Evolutionary conservation across 1,284 basidiomycete genomes (phyloP).

Genomic region (Leccinum pachyderme): DNA sequence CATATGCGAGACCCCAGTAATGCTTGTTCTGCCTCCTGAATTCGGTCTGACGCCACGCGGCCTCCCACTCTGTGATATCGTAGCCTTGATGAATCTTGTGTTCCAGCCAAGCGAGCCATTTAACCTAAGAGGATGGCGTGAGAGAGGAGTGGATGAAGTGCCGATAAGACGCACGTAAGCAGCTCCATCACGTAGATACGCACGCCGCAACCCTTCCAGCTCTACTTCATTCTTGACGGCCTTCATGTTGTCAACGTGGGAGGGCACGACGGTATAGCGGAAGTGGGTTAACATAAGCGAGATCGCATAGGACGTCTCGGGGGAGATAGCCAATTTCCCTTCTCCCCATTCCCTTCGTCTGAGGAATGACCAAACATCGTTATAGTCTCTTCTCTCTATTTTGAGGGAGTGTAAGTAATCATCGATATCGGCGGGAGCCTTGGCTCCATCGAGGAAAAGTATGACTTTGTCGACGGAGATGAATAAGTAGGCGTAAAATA

Average conservation of each 20-base stretch:
- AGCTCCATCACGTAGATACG: slow-evolving; percentile 89
- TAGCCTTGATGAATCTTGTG: slow-evolving; percentile 73
- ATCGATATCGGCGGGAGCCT: slow-evolving; percentile 52
- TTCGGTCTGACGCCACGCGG: slow-evolving; percentile 79
- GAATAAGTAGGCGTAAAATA: slow-evolving; percentile 84
- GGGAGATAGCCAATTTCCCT: slow-evolving; percentile 70
- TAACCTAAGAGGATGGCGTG: slow-evolving; percentile 41
- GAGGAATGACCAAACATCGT: slow-evolving; percentile 81
- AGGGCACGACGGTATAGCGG: slow-evolving; percentile 67
- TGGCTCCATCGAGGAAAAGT: slow-evolving; percentile 69
- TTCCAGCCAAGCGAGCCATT: slow-evolving; percentile 91
- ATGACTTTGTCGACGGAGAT: slow-evolving; percentile 58
- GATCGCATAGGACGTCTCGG: slow-evolving; percentile 75
- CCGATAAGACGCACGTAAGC: slow-evolving; percentile 67
- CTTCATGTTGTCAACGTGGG: slow-evolving; percentile 77
- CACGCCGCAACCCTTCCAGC: slow-evolving; percentile 77
- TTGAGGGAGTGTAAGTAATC: slow-evolving; percentile 60
- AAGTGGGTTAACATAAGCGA: slow-evolving; percentile 77
- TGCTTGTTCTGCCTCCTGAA: slow-evolving; percentile 73
- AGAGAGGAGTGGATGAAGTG: slow-evolving; percentile 11
- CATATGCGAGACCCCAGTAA: slow-evolving; percentile 90
- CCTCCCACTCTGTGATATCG: slow-evolving; percentile 89
- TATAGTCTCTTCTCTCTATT: slow-evolving; percentile 66
- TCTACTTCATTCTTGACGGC: slow-evolving; percentile 87
- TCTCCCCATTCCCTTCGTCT: slow-evolving; percentile 70